These are phyloP conservation scores for Neoscytalidium dimidiatum DNA, from an alignment of 2,329 filamentous ascomycete genomes.

Conservation along the genomic window DNA sequence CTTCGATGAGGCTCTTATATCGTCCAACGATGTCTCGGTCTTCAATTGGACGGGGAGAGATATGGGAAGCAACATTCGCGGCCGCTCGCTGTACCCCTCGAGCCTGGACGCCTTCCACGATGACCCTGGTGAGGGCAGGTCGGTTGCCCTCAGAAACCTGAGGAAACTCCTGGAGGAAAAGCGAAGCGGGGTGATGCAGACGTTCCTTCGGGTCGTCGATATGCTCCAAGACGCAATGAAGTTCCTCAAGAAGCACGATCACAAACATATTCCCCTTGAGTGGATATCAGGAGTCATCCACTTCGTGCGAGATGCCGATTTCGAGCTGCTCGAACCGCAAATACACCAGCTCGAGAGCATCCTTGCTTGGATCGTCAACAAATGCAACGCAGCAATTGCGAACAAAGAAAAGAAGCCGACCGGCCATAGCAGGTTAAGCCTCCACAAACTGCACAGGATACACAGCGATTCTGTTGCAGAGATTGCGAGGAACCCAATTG, in stretches of 20 bases:
- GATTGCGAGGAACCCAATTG: neutral
- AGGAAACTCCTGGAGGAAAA: neutral
- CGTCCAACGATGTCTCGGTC: neutral
- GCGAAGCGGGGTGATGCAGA: neutral
- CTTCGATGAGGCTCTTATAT: neutral
- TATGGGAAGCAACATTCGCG: slow-evolving; percentile 4
- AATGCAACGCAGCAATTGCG: neutral
- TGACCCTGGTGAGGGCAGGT: neutral
- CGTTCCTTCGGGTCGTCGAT: neutral
- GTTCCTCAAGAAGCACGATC: neutral
- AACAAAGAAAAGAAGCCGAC: neutral
- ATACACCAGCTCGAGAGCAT: neutral
- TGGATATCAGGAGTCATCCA: neutral
- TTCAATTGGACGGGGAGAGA: neutral
- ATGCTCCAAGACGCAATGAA: neutral
- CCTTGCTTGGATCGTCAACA: neutral
- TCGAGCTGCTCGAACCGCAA: neutral
- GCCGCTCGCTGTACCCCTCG: neutral
- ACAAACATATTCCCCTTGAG: neutral
- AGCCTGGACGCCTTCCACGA: neutral
- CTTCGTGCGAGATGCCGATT: neutral
- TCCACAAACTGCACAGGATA: neutral
- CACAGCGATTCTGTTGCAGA: neutral
- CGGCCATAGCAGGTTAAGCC: neutral
- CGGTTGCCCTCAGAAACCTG: neutral